Evolutionary conservation across 805 yeast species (phyloP).

Genomic region (Metschnikowia henanensis): DNA sequence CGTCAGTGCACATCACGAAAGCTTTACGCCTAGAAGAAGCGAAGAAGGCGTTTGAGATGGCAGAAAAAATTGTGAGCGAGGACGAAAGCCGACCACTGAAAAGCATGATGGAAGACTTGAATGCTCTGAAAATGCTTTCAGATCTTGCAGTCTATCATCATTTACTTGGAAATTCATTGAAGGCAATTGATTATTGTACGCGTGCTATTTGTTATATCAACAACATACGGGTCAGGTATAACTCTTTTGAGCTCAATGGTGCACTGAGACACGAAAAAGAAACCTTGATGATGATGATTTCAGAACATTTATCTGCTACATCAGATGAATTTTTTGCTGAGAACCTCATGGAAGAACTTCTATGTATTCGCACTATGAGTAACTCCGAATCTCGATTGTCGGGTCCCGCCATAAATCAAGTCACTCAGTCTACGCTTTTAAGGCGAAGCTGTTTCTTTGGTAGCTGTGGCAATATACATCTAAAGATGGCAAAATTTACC

Average conservation of each 20-base stretch:
- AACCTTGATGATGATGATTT: slow-evolving; percentile 12
- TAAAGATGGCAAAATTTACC: slow-evolving; percentile 6
- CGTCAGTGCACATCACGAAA: neutral
- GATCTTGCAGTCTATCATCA: slow-evolving; percentile 8
- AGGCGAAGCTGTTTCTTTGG: slow-evolving; percentile 13
- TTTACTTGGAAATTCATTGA: neutral
- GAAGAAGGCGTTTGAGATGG: neutral
- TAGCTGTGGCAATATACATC: slow-evolving; percentile 13
- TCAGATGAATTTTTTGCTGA: slow-evolving; percentile 7
- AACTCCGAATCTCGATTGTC: too few relatives aligned
- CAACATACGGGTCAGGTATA: neutral
- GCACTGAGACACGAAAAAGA: slow-evolving; percentile 15
- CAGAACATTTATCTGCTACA: slow-evolving; percentile 3
- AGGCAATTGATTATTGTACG: slow-evolving; percentile 4
- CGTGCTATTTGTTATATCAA: slow-evolving; percentile 1
- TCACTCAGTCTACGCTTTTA: slow-evolving; percentile 2
- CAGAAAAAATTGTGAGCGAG: neutral
- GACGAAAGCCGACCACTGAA: neutral
- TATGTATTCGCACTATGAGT: neutral
- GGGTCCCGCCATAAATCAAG: neutral
- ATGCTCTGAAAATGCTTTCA: neutral
- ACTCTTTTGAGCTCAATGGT: slow-evolving; percentile 1
- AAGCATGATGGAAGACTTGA: neutral
- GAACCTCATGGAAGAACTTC: slow-evolving; percentile 8
- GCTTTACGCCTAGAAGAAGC: neutral